Base-by-base conservation (phyloP, 129 eudicot species). In the Escallonia herrerae region DNA sequence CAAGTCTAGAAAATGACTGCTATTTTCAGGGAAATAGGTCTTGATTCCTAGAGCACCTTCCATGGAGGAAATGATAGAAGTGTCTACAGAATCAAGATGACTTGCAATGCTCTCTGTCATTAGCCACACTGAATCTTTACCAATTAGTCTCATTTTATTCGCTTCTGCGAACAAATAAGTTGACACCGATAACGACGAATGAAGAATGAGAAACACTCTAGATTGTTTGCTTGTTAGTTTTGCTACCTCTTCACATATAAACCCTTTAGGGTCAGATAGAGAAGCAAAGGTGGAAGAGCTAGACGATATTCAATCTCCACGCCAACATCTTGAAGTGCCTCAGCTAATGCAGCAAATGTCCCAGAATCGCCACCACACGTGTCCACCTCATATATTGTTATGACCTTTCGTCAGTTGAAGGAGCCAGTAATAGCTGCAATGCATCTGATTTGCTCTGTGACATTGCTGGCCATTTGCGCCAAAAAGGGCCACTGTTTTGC, bases 401-500 rank as follows among this genome's bases (percentile, higher is more conserved):
- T 66, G 50, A 76, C 76, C 65, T 56, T 77, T 37, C 54, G 45
- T 76, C 81, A 76, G 7, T 45, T 37, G 56, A 47, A 77, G 63
- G 53, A 52, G 13, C 41, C 15, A 54, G 71, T 15, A 7, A 77
- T 54, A 3, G 63, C 64, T 49, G 76, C 58, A 58, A 66, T 65
- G 53, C 77, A 65, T 43, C 55, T 65, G 58, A 77, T 70, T 61
- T 77, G 81, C 8, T 65, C 72, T 3, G 52, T 49, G 50, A 45
- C 33, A 60, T 71, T 66, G 4, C 66, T 44, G 41, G 41, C 45
- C 68, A 70, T 77, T 54, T 72, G 81, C 14, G 71, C 55, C 65
- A 77, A 40, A 47, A 60, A 71, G 54, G 81, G 81, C 81, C 81
- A 77, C 8, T 44, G 69, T 9, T 46, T 40, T 39, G 52, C 67